Conservation (phyloP, 352 stramenopile genomes). For the Pythium insidiosum region DNA sequence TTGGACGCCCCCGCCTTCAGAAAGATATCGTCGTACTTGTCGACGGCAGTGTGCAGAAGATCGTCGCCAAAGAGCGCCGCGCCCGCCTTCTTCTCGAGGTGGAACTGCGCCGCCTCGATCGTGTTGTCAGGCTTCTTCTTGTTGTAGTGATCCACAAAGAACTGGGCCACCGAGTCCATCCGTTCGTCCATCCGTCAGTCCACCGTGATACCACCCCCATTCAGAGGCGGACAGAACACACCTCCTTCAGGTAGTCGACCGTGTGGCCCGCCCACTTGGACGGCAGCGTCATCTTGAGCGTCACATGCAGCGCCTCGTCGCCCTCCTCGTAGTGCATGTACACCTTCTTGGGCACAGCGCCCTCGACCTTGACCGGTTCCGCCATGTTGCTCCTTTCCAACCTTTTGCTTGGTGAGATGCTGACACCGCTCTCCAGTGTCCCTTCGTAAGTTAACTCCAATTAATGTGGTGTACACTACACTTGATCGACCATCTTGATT, state of each 20-base stretch:
- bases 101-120: slow-evolving; percentile 38
- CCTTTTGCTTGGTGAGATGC: no score
- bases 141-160: slow-evolving; percentile 89
- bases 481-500: no score
- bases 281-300: slow-evolving; percentile 84
- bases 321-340: slow-evolving; percentile 85
- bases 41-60: slow-evolving; percentile 64
- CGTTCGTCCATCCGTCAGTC: no score
- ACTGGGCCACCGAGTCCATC: slow-evolving; percentile 26
- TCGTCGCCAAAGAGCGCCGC: slow-evolving; percentile 58
- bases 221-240: no score
- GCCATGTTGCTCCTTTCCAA: slow-evolving; percentile 17
- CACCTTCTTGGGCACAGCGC: slow-evolving; percentile 79
- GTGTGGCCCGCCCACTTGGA: slow-evolving; percentile 80
- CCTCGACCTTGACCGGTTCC: slow-evolving; percentile 56
- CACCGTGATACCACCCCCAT: no score
- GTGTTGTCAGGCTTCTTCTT: slow-evolving; percentile 75
- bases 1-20: slow-evolving; percentile 39
- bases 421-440: no score
- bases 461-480: no score
- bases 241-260: slow-evolving; percentile 78
- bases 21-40: slow-evolving; percentile 85
- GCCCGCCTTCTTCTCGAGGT: slow-evolving; percentile 65
- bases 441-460: no score
- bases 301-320: slow-evolving; percentile 51